phyloP scores from a whole-genome alignment of 2,329 filamentous ascomycete genomes.

The Aureobasidium sp. region DNA sequence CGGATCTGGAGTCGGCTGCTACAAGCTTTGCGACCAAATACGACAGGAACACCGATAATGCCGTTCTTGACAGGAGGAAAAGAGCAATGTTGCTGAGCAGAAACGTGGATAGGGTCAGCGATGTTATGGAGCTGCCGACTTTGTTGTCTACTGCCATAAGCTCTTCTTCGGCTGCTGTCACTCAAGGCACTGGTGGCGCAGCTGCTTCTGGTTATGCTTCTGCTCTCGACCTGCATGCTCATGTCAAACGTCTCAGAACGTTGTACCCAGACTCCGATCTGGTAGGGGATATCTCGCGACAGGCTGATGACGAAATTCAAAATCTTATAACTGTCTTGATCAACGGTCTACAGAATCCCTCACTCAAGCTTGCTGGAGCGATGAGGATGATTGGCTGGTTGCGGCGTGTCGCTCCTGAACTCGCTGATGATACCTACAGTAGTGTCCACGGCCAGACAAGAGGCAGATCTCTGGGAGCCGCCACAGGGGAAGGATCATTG shows the following conservation, averaged over 20 bases:
- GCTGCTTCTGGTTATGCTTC: constrained; percentile 63
- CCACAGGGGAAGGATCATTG: constrained; percentile 54
- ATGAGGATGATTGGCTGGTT: constrained; percentile 90
- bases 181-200: constrained; percentile 28
- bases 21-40: constrained; percentile 78
- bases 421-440: constrained; percentile 40
- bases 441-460: neutral
- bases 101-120: constrained; percentile 82
- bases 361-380: constrained; percentile 79
- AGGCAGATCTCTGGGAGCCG: constrained; percentile 20
- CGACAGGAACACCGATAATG: constrained; percentile 58
- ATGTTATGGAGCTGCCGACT: constrained; percentile 83
- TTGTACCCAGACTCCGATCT: constrained; percentile 75
- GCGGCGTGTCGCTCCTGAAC: constrained; percentile 74
- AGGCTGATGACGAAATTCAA: constrained; percentile 82
- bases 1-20: constrained; percentile 70
- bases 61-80: constrained; percentile 64
- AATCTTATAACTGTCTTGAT: constrained; percentile 83
- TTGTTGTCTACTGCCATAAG: constrained; percentile 74
- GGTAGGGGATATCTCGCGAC: constrained; percentile 62
- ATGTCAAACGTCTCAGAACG: constrained; percentile 77
- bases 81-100: constrained; percentile 73
- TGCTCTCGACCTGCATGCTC: constrained; percentile 85
- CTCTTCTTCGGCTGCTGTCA: constrained; percentile 41
- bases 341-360: constrained; percentile 64